Conservation (phyloP, 495 filamentous ascomycete genomes). For the Daldinia childiae region DNA sequence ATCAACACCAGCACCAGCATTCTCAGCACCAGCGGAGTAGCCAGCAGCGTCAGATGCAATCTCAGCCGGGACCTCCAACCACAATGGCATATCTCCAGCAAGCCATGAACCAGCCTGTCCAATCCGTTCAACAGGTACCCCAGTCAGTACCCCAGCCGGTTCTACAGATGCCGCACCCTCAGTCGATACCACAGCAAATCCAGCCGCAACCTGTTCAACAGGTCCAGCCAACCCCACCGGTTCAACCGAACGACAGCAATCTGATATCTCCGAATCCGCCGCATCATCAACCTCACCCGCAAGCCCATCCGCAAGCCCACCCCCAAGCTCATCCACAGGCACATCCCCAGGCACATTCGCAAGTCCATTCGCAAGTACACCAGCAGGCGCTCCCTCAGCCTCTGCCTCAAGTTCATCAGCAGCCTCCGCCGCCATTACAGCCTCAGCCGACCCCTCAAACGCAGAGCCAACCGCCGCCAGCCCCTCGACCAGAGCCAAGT, state of each 20-base stretch:
- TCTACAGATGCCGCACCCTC: constrained; percentile 44
- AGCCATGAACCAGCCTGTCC: constrained; percentile 48
- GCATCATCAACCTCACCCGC: constrained; percentile 44
- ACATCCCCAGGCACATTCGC: constrained; percentile 54
- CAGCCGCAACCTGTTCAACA: constrained; percentile 47
- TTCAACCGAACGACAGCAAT: constrained; percentile 46
- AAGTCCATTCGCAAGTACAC: constrained; percentile 48
- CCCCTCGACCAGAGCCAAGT: constrained; percentile 50
- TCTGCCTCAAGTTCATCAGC: constrained; percentile 55
- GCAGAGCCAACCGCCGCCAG: constrained; percentile 38
- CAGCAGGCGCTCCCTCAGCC: constrained; percentile 53
- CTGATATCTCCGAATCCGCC: constrained; percentile 44
- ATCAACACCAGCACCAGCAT: constrained; percentile 41
- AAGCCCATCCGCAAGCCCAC: constrained; percentile 53
- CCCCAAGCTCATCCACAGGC: constrained; percentile 36
- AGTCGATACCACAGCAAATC: constrained; percentile 46
- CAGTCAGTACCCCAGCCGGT: constrained; percentile 43
- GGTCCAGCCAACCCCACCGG: constrained; percentile 39
- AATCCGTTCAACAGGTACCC: constrained; percentile 45
- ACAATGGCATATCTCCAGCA: constrained; percentile 45
- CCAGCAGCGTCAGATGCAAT: constrained; percentile 42
- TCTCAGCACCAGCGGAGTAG: constrained; percentile 43
- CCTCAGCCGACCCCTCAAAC: constrained; percentile 44
- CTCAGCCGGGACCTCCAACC: constrained; percentile 38
- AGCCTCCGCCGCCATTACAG: constrained; percentile 41